These are phyloP conservation scores for Pleurotus cornucopiae DNA, from an alignment of 768 basidiomycete genomes.

Conservation along the genomic window DNA sequence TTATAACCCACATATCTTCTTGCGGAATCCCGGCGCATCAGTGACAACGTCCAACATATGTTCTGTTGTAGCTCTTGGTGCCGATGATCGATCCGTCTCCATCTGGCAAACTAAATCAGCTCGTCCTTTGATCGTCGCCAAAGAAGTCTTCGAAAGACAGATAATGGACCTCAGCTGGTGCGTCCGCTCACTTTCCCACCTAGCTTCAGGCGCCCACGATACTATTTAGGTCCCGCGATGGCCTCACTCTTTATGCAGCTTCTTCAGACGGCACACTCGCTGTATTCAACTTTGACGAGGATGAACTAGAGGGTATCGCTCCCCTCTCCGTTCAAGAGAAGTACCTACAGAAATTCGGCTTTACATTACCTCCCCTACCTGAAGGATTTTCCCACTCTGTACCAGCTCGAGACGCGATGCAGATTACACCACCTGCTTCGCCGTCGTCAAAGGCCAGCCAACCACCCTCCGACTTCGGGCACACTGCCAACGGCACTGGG, in stretches of 20 bases:
- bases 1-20: conserved; percentile 94
- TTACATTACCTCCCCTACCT: conserved; percentile 61
- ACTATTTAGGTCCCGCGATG: conserved; percentile 79
- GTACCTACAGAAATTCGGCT: conserved; percentile 81
- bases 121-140: conserved; percentile 86
- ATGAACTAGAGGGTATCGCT: conserved; percentile 80
- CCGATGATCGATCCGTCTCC: conserved; percentile 90
- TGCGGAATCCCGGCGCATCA: conserved; percentile 64
- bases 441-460: conserved; percentile 27
- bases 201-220: conserved; percentile 3
- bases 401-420: conserved; percentile 15
- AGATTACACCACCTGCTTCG: conserved; percentile 48
- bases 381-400: conserved; percentile 62
- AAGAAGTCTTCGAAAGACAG: conserved; percentile 91
- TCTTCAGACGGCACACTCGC: conserved; percentile 95
- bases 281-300: conserved; percentile 77
- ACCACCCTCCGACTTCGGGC: conserved; percentile 38
- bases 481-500: conserved; percentile 34
- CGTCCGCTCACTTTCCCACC: conserved; percentile 19
- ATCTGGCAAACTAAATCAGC: conserved; percentile 95
- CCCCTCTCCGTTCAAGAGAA: conserved; percentile 69
- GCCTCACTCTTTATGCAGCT: conserved; percentile 87
- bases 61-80: conserved; percentile 89
- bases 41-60: conserved; percentile 82
- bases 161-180: conserved; percentile 96